Evolutionary conservation across 1,284 basidiomycete genomes (phyloP), one percentile per base, ranked within the genome.

Genomic region (Rhodotorula sp.): DNA sequence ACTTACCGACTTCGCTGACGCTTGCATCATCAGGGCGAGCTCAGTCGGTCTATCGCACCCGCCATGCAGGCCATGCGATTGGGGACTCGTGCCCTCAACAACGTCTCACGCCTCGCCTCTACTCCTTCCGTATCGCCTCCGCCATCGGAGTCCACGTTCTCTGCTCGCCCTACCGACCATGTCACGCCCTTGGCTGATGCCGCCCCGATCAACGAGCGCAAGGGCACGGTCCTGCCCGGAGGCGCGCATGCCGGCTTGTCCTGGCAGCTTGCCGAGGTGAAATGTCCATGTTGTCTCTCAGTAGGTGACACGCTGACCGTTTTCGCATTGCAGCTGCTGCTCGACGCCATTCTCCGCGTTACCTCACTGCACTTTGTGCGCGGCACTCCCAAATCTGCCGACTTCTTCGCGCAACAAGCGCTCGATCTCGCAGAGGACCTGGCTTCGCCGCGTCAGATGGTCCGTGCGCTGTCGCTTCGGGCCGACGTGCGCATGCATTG

Each of bases 301-400:
- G 21, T 45, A 2, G 13, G 53, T 17, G n/a, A 7, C 25, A 16
- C 17, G 44, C 53, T 53, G 19, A 61, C 34, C 41, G 44, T 42
- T 5, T 45, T 27, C 7, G 21, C 25, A 12, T 45, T 49, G 14
- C 65, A 82, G 75, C 87, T 87, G 9, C 83, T 93, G 2, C 81
- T 92, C 4, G 82, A 84, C 7, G 87, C 88, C 0, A 82, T 90
- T 5, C 86, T 93, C 68, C 83, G 86, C 7, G 83, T 93, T 12
- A 83, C 86, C 1, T 84, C 86, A 8, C 84, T 86, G 0, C 90
- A 92, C 75, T 84, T 87, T 23, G 80, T 84, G 0, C 86, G 91
- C 9, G 93, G 93, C 0, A 91, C 91, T 2, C 87, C 88, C 12
- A 87, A 89, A 42, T 91, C 93, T 77, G 88, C 90, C 8, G 89